phyloP scores from a whole-genome alignment of 331 rosid genomes.

The Quercus tomentella region DNA sequence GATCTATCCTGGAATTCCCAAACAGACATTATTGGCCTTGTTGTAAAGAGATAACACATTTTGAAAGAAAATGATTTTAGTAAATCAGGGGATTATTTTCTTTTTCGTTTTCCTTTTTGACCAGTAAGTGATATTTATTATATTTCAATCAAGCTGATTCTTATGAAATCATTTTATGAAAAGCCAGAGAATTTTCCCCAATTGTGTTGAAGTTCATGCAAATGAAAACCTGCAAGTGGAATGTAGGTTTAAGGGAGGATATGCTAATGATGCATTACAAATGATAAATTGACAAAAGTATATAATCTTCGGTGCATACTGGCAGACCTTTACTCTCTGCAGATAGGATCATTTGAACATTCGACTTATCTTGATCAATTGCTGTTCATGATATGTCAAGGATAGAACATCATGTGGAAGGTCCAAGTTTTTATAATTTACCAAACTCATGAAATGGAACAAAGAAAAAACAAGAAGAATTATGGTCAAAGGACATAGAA shows the following conservation, averaged over 20 bases:
- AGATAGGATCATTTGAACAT: conserved; percentile 65
- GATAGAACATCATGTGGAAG: conserved; percentile 61
- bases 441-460: background rate
- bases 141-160: conserved; percentile 8
- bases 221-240: conserved; percentile 58
- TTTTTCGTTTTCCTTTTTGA: background rate
- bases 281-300: background rate
- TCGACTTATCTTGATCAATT: conserved; percentile 62
- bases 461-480: background rate
- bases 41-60: conserved; percentile 6
- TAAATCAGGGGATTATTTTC: background rate
- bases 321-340: conserved; percentile 87
- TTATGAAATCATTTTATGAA: background rate
- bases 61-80: background rate
- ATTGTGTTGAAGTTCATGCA: background rate
- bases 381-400: conserved; percentile 87
- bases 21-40: conserved; percentile 1
- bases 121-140: background rate
- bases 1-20: conserved; percentile 50
- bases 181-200: background rate
- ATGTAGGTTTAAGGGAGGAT: conserved; percentile 23
- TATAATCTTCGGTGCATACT: conserved; percentile 20
- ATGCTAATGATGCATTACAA: background rate
- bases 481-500: background rate
- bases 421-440: background rate